Percentiles rank a stretch among this genome's conserved stretches.
phyloP scores from a whole-genome alignment of 2,329 filamentous ascomycete species.

The Penicillium psychrosexuale region DNA sequence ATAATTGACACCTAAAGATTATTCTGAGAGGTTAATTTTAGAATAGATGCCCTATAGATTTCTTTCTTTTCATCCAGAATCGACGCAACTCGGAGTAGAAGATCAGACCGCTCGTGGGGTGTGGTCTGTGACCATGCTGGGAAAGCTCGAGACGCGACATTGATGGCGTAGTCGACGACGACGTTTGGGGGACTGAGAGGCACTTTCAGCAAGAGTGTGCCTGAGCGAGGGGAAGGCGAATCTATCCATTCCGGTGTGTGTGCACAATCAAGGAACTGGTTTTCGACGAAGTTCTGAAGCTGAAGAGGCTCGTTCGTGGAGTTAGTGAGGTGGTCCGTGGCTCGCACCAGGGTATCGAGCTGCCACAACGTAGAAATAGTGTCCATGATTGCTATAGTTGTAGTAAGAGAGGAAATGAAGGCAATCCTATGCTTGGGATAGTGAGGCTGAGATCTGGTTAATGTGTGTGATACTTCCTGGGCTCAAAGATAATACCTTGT shows the following conservation, averaged over 20 bases:
- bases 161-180: not conserved
- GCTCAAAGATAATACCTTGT: too few species aligned
- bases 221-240: not conserved
- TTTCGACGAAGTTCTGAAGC: not conserved
- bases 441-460: too few species aligned
- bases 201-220: not conserved
- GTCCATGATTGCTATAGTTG: not conserved
- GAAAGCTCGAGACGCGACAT: not conserved
- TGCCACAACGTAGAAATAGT: not conserved
- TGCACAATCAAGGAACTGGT: not conserved
- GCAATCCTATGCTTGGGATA: too few species aligned
- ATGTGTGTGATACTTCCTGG: too few species aligned
- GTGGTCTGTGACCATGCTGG: not conserved
- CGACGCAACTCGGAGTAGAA: not conserved
- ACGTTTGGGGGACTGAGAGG: not conserved
- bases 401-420: too few species aligned
- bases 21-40: not conserved
- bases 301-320: not conserved
- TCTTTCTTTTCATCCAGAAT: not conserved
- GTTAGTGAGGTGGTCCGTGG: not conserved
- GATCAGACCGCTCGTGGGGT: rapidly evolving
- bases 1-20: not conserved
- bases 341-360: not conserved
- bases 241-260: not conserved
- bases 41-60: not conserved